Evolutionary conservation across 768 basidiomycete species (phyloP).

Genomic region (Daedalea quercina): DNA sequence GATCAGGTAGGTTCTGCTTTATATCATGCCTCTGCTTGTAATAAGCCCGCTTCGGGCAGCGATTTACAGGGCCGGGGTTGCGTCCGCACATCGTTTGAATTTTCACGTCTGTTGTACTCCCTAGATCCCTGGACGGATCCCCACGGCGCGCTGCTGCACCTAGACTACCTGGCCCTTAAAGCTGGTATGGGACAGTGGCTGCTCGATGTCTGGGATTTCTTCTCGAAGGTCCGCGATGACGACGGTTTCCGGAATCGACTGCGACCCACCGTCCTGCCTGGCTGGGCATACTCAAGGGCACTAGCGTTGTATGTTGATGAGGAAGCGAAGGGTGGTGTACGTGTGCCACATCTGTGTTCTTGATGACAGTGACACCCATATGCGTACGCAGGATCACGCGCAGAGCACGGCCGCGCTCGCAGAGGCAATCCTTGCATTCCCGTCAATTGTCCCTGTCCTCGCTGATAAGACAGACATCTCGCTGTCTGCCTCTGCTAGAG

Average conservation of each 20-base stretch:
- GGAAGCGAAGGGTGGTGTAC: slow-evolving; percentile 35
- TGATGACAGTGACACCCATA: background rate
- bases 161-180: slow-evolving; percentile 84
- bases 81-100: slow-evolving; percentile 86
- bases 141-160: slow-evolving; percentile 74
- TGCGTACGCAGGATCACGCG: slow-evolving; percentile 24
- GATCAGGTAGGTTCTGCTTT: slow-evolving; percentile 48
- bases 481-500: slow-evolving; percentile 50
- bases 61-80: slow-evolving; percentile 88
- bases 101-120: slow-evolving; percentile 76
- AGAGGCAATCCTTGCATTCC: slow-evolving; percentile 72
- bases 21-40: background rate
- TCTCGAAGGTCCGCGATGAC: slow-evolving; percentile 25
- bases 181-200: slow-evolving; percentile 78
- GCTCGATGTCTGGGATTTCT: slow-evolving; percentile 54
- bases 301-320: slow-evolving; percentile 46
- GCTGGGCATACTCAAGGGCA: slow-evolving; percentile 68
- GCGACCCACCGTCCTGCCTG: slow-evolving; percentile 52
- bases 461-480: slow-evolving; percentile 80
- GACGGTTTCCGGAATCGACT: slow-evolving; percentile 9
- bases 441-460: slow-evolving; percentile 72
- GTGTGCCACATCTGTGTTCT: background rate
- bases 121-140: slow-evolving; percentile 88
- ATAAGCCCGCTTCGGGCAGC: slow-evolving; percentile 33
- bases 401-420: slow-evolving; percentile 62